A percentile compares a stretch with the other conserved stretches of the same genome.
These are phyloP conservation scores for Bruguiera hainesii DNA, from an alignment of 441 rosid genomes.

Conservation along the genomic window DNA sequence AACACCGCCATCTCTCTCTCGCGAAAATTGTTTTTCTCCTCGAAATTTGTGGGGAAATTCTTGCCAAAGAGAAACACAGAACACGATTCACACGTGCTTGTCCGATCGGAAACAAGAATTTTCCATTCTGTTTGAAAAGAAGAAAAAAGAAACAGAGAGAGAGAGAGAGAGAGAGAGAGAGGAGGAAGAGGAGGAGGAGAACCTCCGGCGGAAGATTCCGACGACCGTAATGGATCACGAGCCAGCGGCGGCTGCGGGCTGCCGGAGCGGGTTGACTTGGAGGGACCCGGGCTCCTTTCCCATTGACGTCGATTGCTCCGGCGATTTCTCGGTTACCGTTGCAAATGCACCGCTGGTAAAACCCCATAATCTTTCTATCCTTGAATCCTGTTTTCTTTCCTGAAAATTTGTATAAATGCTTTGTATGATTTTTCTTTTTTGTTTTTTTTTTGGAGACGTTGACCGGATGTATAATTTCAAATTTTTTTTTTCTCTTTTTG, in stretches of 20 bases:
- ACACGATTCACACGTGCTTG: background rate
- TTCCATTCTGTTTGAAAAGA: too few relatives aligned
- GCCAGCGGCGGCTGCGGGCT: conserved; percentile 15
- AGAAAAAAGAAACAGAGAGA: too few relatives aligned
- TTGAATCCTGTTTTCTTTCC: background rate
- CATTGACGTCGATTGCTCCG: conserved; percentile 32
- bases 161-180: too few relatives aligned
- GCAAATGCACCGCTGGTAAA: conserved; percentile 35
- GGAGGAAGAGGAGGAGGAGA: conserved; percentile 19
- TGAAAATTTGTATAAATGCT: too few relatives aligned
- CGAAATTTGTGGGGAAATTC: background rate
- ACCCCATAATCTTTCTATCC: background rate
- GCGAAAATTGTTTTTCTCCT: background rate
- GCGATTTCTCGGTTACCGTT: conserved; percentile 10
- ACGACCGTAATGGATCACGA: conserved; percentile 33
- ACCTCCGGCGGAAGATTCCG: conserved; percentile 20
- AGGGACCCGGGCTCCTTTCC: conserved; percentile 43
- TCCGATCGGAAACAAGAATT: background rate
- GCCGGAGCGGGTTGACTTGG: conserved; percentile 31
- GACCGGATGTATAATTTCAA: too few relatives aligned
- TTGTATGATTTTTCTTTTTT: too few relatives aligned
- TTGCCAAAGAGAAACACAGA: background rate
- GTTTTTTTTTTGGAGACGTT: too few relatives aligned
- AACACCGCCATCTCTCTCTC: conserved; percentile 9
- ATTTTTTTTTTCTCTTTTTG: too few relatives aligned